Evolutionary conservation across 2,329 filamentous ascomycete genomes (phyloP), one percentile per base, ranked within the genome.

Genomic region (Exophiala xenobiotica): DNA sequence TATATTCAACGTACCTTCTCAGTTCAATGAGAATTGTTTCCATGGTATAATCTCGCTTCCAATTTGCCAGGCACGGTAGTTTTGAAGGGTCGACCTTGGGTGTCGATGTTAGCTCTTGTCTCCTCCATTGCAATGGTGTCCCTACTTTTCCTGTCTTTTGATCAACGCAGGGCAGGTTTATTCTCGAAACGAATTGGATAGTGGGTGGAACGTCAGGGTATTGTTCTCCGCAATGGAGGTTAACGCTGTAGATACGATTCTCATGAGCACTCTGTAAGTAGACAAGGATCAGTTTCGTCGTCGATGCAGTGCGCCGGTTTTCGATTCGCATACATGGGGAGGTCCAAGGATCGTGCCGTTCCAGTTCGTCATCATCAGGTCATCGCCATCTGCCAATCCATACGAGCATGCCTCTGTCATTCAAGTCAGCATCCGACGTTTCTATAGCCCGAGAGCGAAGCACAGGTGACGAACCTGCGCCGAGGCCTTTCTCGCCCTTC

Each of bases 231-330:
- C 93, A 99, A 76, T 95, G 87, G 76, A 99, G 96, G 73, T 92
- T 95, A 65, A 99, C 81, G 63, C 90, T 95, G 79, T 99, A 99
- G 75, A 99, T 99, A 66, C 93, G 88, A 75, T 99, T 99, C 78
- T 99, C 93, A 70, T 97, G 92, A 57, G 86, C 90, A 72, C 90
- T 95, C 88, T 93, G 66, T 16, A n/a, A n/a, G n/a, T 23, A 16
- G 12, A 4, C 16, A 9, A 46, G 31, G 16, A 46, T 52, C 26
- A 54, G 37, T 29, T 41, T 44, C 27, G 46, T 22, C 24, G 4
- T 8, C 11, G 6, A 39, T 9, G 26, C 14, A 38, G 16, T 39
- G 18, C 9, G 20, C n/a, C n/a, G 19, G 19, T 26, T 6, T 19
- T 18, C 23, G 4, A 9, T 16, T 12, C 23, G 75, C 88, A 67